phyloP scores from a whole-genome alignment of 768 basidiomycete genomes.

The Phylloporus arenicola region DNA sequence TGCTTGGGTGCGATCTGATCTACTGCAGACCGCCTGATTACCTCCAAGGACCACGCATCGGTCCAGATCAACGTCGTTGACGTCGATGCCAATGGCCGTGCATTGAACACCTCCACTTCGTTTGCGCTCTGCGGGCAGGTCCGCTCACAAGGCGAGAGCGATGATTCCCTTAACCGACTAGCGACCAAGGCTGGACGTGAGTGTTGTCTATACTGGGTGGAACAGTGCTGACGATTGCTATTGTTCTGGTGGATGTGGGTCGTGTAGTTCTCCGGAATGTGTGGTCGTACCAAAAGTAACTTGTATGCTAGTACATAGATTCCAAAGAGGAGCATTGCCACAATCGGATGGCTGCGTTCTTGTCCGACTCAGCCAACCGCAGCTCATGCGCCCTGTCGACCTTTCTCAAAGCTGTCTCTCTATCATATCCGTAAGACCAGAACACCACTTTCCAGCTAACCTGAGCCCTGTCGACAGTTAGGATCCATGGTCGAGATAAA shows the following conservation, averaged over 20 bases:
- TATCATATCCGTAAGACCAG: conserved; percentile 41
- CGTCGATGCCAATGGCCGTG: conserved; percentile 86
- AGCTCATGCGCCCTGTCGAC: conserved; percentile 15
- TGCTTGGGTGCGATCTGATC: not conserved
- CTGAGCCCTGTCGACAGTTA: conserved; percentile 27
- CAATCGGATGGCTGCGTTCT: conserved; percentile 18
- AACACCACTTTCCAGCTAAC: not conserved
- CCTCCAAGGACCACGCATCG: conserved; percentile 97
- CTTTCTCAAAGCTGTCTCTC: conserved; percentile 42
- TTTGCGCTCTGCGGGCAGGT: conserved; percentile 95
- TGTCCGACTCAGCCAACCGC: not conserved
- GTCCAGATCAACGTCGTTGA: conserved; percentile 95
- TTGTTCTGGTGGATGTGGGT: not conserved
- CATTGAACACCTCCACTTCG: conserved; percentile 73
- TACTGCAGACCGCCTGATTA: conserved; percentile 86
- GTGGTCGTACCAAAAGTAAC: conserved; percentile 92
- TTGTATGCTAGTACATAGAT: conserved; percentile 9
- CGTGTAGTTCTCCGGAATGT: conserved; percentile 86
- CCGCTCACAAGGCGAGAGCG: conserved; percentile 91
- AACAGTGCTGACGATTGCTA: conserved; percentile 6
- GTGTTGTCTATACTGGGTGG: conserved; percentile 31
- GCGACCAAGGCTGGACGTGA: conserved; percentile 92
- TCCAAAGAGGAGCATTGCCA: conserved; percentile 11
- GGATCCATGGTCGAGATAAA: conserved; percentile 77
- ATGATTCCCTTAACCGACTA: conserved; percentile 94